These are phyloP conservation scores for Ottelia alismoides DNA, from an alignment of 106 monocot genomes.

Conservation along the genomic window DNA sequence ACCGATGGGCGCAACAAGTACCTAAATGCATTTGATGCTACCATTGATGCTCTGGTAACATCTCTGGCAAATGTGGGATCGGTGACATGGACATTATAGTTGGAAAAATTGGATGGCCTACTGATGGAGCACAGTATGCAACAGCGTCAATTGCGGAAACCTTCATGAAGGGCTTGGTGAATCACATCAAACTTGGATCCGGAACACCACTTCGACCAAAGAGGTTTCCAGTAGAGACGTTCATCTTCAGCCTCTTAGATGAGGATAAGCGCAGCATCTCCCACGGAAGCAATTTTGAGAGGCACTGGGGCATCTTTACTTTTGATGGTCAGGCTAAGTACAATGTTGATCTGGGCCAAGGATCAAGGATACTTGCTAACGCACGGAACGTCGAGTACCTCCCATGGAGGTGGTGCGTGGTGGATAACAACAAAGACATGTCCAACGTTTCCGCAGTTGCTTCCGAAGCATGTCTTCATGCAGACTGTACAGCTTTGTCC, in stretches of 20 bases:
- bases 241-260: conserved; percentile 74
- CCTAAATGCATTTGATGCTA: conserved; percentile 44
- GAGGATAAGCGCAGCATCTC: conserved; percentile 42
- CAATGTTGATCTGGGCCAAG: conserved; percentile 51
- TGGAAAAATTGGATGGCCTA: conserved; percentile 88
- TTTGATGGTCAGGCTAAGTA: conserved; percentile 96
- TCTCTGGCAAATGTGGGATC: conserved; percentile 35
- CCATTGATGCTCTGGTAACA: conserved; percentile 50
- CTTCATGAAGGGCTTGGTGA: conserved; percentile 57
- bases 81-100: conserved; percentile 51
- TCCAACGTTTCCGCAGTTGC: no score
- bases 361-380: conserved; percentile 32
- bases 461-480: conserved; percentile 48
- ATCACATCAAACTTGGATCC: conserved; percentile 34
- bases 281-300: conserved; percentile 39
- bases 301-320: conserved; percentile 87
- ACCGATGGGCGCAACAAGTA: conserved; percentile 58
- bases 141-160: conserved; percentile 36
- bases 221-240: conserved; percentile 40
- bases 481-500: conserved; percentile 70
- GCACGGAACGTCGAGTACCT: conserved; percentile 72
- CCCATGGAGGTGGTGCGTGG: conserved; percentile 75
- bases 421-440: no score
- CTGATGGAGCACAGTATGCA: conserved; percentile 68
- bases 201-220: conserved; percentile 64